Conservation (phyloP, 768 basidiomycete genomes). For the Termitomyces heimii region DNA sequence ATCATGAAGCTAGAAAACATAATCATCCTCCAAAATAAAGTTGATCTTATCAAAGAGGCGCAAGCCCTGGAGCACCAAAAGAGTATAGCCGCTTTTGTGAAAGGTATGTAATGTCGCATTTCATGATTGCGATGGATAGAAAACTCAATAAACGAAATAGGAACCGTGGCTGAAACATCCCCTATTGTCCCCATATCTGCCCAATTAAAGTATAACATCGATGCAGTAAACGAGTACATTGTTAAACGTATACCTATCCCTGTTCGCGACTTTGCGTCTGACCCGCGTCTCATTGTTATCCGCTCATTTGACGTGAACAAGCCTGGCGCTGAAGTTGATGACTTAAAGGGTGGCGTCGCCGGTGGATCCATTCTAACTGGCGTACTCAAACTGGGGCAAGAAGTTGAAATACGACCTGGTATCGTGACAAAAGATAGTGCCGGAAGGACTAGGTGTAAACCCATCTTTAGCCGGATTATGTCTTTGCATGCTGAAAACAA, state of each 20-base stretch:
- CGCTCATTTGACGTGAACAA: conserved; percentile 99
- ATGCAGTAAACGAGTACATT: conserved; percentile 98
- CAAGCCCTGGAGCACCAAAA: conserved; percentile 95
- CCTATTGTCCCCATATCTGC: conserved; percentile 99
- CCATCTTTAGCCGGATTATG: conserved; percentile 88
- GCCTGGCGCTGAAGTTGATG: conserved; percentile 94
- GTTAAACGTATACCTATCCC: conserved; percentile 96
- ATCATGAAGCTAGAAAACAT: conserved; percentile 99
- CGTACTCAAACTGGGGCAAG: conserved; percentile 82
- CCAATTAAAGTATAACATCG: conserved; percentile 98
- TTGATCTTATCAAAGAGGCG: conserved; percentile 93
- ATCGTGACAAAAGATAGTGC: conserved; percentile 93
- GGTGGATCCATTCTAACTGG: conserved; percentile 95
- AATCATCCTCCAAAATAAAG: conserved; percentile 98
- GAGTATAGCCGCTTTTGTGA: conserved; percentile 92
- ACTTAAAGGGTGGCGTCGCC: conserved; percentile 96
- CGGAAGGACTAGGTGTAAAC: conserved; percentile 87
- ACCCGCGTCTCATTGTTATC: conserved; percentile 94
- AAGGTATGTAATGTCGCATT: conserved; percentile 45
- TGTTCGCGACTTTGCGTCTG: conserved; percentile 84
- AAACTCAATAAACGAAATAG: conserved; percentile 32
- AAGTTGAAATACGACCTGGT: conserved; percentile 96
- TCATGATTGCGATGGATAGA: not conserved
- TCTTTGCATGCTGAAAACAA: conserved; percentile 95
- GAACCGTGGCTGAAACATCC: conserved; percentile 94